phyloP scores from a whole-genome alignment of 2,329 filamentous ascomycete species.

The Xylaria arbuscula region DNA sequence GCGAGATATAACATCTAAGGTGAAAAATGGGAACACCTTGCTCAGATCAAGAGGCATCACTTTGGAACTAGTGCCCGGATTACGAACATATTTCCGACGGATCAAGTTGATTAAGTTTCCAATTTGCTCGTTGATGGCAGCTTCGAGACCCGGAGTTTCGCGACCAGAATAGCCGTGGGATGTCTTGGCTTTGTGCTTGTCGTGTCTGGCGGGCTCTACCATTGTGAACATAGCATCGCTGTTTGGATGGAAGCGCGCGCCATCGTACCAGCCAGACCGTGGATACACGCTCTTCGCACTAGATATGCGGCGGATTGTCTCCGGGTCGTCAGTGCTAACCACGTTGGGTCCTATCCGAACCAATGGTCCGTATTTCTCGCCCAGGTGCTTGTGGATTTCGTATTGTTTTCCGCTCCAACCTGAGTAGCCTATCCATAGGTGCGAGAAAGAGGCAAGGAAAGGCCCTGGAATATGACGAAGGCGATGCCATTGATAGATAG shows the following conservation, averaged over 20 bases:
- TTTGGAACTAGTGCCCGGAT: neutral
- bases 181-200: slow-evolving; percentile 39
- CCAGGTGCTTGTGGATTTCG: slow-evolving; percentile 40
- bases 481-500: slow-evolving; percentile 41
- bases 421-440: slow-evolving; percentile 48
- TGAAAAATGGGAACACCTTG: slow-evolving; percentile 36
- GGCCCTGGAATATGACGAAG: slow-evolving; percentile 42
- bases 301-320: slow-evolving; percentile 38
- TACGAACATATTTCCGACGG: slow-evolving; percentile 36
- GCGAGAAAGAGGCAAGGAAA: slow-evolving; percentile 48
- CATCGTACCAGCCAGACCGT: slow-evolving; percentile 40
- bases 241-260: slow-evolving; percentile 36
- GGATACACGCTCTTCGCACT: slow-evolving; percentile 31
- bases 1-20: slow-evolving; percentile 43
- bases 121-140: slow-evolving; percentile 40
- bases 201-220: slow-evolving; percentile 34
- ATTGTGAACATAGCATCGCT: slow-evolving; percentile 40
- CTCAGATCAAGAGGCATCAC: slow-evolving; percentile 38
- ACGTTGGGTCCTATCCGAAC: slow-evolving; percentile 53
- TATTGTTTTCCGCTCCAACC: slow-evolving; percentile 42
- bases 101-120: slow-evolving; percentile 35
- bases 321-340: slow-evolving; percentile 50
- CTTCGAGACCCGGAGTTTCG: slow-evolving; percentile 39
- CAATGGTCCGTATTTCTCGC: slow-evolving; percentile 45
- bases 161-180: slow-evolving; percentile 40